Conservation (phyloP, 805 yeast species). For the Candida pseudofarinosa region DNA sequence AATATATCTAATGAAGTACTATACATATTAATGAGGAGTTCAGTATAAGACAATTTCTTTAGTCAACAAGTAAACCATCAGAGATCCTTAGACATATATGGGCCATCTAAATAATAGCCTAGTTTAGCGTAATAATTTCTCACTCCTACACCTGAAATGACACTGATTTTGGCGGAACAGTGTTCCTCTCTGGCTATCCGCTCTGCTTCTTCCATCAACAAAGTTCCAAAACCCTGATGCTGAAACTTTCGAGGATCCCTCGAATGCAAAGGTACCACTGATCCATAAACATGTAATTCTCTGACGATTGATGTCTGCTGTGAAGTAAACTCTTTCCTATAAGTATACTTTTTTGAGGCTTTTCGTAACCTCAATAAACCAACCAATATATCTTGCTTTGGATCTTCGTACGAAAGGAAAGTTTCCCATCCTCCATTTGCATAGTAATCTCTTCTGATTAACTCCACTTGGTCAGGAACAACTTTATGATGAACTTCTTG, state of each 20-base stretch:
- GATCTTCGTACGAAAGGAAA: constrained; percentile 92
- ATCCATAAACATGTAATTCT: constrained; percentile 95
- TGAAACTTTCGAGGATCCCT: constrained; percentile 97
- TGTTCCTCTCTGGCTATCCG: constrained; percentile 94
- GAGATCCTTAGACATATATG: constrained; percentile 79
- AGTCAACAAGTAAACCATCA: background rate
- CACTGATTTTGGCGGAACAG: constrained; percentile 86
- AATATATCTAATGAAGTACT: background rate
- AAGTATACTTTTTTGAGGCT: constrained; percentile 85
- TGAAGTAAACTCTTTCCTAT: constrained; percentile 76
- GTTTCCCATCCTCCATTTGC: constrained; percentile 99
- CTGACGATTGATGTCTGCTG: constrained; percentile 94
- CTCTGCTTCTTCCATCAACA: constrained; percentile 97
- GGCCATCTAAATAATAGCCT: constrained; percentile 92
- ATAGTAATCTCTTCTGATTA: constrained; percentile 90
- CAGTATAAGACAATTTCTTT: too few relatives aligned
- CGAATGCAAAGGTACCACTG: constrained; percentile 93
- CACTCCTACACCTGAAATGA: constrained; percentile 96
- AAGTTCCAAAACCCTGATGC: constrained; percentile 98
- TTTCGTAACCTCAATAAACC: constrained; percentile 85
- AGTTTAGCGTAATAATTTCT: constrained; percentile 90
- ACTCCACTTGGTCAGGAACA: constrained; percentile 94
- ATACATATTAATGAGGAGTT: background rate
- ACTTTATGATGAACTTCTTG: constrained; percentile 98
- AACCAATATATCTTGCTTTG: constrained; percentile 90